Base-by-base conservation (phyloP, 371 early-diverging fungal species). In the Mucor circinelloides region DNA sequence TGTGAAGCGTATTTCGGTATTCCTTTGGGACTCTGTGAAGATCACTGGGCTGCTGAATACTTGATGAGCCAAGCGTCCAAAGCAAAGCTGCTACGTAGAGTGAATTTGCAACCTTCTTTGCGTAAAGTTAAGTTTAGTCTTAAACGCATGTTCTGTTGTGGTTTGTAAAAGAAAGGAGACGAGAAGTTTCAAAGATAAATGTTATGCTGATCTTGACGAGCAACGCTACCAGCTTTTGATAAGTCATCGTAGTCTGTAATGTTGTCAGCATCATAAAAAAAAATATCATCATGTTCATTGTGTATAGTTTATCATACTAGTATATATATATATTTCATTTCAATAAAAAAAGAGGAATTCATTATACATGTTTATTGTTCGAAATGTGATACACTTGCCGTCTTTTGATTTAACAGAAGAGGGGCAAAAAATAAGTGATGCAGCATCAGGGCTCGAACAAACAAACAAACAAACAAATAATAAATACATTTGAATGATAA, bases 1-100 rank as follows among this genome's bases (percentile, higher is more conserved):
- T 72, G 72, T 58, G 65, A 68, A 28, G 72, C 72, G 7, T 72
- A 72, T 54, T 72, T 72, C 23, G 65, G 68, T 28, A 68, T 72
- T 10, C 72, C 72, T 17, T 34, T 72, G 38, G 50, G 44, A 46
- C 40, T 61, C 10, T 72, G 72, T 58, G 68, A 72, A 44, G 52
- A 72, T 25, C 55, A 64, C 36, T 72, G 72, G 72, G 72, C 72
- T 5, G 68, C 68, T 17, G 38, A 50, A 32, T 68, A 65, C 48
- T 23, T 72, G 23, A 28, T 72, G 15, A 50, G 13, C 9, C 72
- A 68, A 52, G 72, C 65, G 15, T 61, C 65, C 0, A 71, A 63
- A 40, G 63, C 63, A 31, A 54, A 63, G 34, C 25, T 63, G 2
- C 52, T 63, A 9, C 34, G 54, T 6, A 52, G 63, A 52, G 63